Conservation (phyloP, 108 stramenopile genomes). For the Cyclotella distinguenda region DNA sequence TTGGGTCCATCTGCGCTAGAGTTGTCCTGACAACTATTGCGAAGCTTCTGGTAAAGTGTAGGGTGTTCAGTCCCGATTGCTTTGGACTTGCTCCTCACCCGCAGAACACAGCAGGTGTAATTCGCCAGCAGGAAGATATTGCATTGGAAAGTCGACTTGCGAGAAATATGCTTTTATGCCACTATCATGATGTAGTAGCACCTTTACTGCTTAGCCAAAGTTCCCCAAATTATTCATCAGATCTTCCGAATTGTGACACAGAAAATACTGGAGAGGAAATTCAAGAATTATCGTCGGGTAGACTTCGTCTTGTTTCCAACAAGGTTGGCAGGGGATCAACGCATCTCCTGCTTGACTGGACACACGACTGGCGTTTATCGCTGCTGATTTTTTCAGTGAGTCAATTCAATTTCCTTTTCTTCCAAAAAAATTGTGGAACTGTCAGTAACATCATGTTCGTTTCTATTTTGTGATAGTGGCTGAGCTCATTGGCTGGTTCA, state of each 20-base stretch:
- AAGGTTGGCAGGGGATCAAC: conserved; percentile 14
- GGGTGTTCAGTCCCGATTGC: conserved; percentile 46
- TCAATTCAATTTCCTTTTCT: not conserved
- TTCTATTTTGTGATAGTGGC: conserved; percentile 50
- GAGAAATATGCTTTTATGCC: conserved; percentile 66
- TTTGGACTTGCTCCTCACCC: conserved; percentile 8
- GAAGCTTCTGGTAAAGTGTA: conserved; percentile 72
- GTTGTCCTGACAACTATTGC: conserved; percentile 66
- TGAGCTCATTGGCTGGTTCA: conserved; percentile 65
- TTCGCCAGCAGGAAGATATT: conserved; percentile 19
- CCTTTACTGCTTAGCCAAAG: conserved; percentile 80
- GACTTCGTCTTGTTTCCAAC: conserved; percentile 10
- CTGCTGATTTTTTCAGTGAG: conserved; percentile 64
- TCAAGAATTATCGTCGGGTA: not conserved
- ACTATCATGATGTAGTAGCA: conserved; percentile 82
- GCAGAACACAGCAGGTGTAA: conserved; percentile 5
- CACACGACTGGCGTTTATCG: conserved; percentile 70
- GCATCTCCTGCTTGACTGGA: conserved; percentile 51
- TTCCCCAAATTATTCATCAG: conserved; percentile 28
- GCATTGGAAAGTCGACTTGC: conserved; percentile 68
- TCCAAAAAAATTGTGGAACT: not conserved
- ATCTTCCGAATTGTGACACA: not conserved
- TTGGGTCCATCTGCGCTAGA: conserved; percentile 69
- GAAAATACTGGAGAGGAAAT: conserved; percentile 15
- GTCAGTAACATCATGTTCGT: not conserved